phyloP scores from a whole-genome alignment of 2,329 filamentous ascomycete species.

The Colletotrichum shisoi region DNA sequence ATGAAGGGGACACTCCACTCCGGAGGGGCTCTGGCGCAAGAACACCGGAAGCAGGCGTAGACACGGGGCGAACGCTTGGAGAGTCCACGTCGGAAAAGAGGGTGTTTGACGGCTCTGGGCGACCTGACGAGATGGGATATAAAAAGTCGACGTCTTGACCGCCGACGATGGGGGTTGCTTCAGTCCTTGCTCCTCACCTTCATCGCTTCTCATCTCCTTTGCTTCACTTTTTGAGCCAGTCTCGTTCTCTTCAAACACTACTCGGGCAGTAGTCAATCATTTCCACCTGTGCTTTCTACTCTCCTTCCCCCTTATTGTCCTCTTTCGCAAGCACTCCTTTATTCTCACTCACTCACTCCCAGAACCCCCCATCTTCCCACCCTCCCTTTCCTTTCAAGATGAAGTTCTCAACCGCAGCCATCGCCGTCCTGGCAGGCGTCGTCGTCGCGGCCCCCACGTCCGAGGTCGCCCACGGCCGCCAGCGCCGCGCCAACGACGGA shows the following conservation, averaged over 20 bases:
- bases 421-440: slow-evolving; percentile 25
- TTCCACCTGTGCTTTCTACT: not conserved
- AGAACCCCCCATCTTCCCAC: too few relatives aligned
- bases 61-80: too few relatives aligned
- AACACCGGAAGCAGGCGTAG: slow-evolving; percentile 22
- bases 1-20: not conserved
- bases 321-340: not conserved
- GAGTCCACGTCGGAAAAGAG: not conserved
- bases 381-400: not conserved
- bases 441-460: slow-evolving; percentile 25
- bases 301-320: not conserved
- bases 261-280: slow-evolving; percentile 34
- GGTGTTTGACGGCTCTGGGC: too few relatives aligned
- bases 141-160: slow-evolving; percentile 10
- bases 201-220: not conserved
- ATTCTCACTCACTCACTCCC: not conserved
- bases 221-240: slow-evolving; percentile 25
- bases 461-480: slow-evolving; percentile 2
- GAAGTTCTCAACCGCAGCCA: slow-evolving; percentile 32
- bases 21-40: not conserved
- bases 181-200: slow-evolving; percentile 12
- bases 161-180: not conserved
- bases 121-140: slow-evolving; percentile 14
- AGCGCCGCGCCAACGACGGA: slow-evolving; percentile 29
- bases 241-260: slow-evolving; percentile 24